A percentile compares a stretch with the other conserved stretches of the same genome.
Conservation (phyloP, 768 basidiomycete genomes). For the Sporobolomyces phaffii region DNA sequence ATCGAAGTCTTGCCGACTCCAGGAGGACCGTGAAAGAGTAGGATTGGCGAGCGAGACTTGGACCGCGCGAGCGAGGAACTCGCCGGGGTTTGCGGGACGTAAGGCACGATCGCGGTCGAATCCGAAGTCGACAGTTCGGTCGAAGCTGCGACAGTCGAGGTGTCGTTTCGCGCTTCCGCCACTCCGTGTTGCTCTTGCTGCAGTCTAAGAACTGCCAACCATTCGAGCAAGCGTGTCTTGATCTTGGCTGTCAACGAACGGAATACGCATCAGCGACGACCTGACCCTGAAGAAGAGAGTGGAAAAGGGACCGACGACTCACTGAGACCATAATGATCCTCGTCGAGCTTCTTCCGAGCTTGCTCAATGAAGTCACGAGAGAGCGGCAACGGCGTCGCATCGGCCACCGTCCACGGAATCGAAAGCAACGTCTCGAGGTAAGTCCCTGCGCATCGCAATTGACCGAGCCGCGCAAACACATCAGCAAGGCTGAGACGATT, state of each 20-base stretch:
- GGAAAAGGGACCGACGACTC: not conserved
- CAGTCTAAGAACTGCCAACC: conserved; percentile 74
- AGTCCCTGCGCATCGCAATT: conserved; percentile 37
- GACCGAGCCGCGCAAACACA: too few species aligned
- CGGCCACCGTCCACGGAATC: conserved; percentile 62
- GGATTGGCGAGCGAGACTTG: conserved; percentile 31
- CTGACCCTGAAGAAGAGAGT: not conserved
- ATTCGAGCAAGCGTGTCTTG: conserved; percentile 85
- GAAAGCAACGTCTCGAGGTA: conserved; percentile 85
- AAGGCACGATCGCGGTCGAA: conserved; percentile 19
- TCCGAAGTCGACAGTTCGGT: conserved; percentile 9
- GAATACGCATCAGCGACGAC: not conserved
- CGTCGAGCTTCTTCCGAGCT: conserved; percentile 74
- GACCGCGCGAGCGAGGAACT: not conserved
- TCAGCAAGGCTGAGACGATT: conserved; percentile 9
- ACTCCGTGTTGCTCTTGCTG: conserved; percentile 41
- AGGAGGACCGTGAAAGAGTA: conserved; percentile 60
- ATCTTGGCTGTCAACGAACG: conserved; percentile 58
- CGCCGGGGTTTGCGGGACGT: conserved; percentile 13
- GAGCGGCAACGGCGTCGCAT: conserved; percentile 46
- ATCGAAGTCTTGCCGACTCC: conserved; percentile 88
- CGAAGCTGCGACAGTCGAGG: conserved; percentile 25
- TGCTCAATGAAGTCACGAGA: conserved; percentile 40
- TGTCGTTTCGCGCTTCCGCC: not conserved
- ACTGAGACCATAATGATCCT: conserved; percentile 76